phyloP scores from a whole-genome alignment of 2,329 filamentous ascomycete genomes.

The Stenocarpella maydis region DNA sequence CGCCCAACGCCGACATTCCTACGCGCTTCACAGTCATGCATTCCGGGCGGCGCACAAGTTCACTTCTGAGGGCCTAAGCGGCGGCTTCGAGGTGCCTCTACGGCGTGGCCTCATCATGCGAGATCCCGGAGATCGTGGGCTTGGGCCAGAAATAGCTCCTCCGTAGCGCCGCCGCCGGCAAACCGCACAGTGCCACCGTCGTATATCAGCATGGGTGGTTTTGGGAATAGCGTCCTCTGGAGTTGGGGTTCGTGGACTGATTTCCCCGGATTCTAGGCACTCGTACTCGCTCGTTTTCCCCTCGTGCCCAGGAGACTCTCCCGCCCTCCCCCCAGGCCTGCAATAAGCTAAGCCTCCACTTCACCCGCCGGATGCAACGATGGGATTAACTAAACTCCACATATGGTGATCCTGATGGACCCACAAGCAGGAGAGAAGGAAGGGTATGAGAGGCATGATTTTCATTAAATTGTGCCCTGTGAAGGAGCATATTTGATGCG shows the following conservation, averaged over 20 bases:
- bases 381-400: not conserved
- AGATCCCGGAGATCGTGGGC: constrained; percentile 12
- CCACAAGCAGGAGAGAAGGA: not conserved
- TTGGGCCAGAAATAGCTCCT: constrained; percentile 14
- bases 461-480: not conserved
- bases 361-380: not conserved
- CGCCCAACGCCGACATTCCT: not conserved
- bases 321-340: not conserved
- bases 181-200: not conserved
- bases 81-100: not conserved
- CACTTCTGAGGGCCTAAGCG: not conserved
- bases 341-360: not conserved
- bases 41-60: not conserved
- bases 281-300: not conserved
- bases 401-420: not conserved
- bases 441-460: not conserved
- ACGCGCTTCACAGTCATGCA: not conserved
- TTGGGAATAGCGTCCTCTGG: not conserved
- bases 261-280: constrained; percentile 17
- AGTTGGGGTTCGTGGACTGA: constrained; percentile 5
- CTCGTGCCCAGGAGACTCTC: not conserved
- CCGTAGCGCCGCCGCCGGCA: constrained; percentile 13
- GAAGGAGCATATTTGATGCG: not conserved
- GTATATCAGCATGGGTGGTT: too few species aligned
- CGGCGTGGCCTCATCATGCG: constrained; percentile 5